Base-by-base conservation (phyloP, 345 rosid genomes). In the Hibiscus trionum region DNA sequence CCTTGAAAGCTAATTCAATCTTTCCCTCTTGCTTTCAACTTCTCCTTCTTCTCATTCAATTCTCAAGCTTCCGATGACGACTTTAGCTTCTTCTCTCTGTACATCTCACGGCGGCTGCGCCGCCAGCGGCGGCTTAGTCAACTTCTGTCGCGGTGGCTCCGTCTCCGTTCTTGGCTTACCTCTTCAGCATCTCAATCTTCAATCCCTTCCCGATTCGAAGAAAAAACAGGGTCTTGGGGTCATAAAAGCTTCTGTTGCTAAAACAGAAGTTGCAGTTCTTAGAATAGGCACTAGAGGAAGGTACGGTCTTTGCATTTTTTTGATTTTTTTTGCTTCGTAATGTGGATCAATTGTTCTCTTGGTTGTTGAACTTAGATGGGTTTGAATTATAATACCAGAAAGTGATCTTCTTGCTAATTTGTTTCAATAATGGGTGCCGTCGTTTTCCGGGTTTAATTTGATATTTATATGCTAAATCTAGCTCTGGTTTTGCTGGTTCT, bases 251-350 rank as follows among this genome's bases (percentile, higher is more conserved):
- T 91, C 93, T 62, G 87, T 85, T 50, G 83, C 91, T 72, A 84
- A 90, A 71, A 82, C 91, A 21, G 88, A 88, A 76, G 87, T 89
- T 42, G 84, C 92, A 37, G 80, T 88, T 37, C 76, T 94, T 61
- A 82, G 92, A 85, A 94, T 94, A 70, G 98, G 98, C 39, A 94
- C 98, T 11, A 79, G 98, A 74, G 98, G 98, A 84, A 94, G 98
- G 98, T 94, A 64, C 65, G 19, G 37, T 5, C 37, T 5, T 35
- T 35, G 5, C 7, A 7, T 5, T 35, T 35, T 35, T 2, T 35
- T 35, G n/a, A n/a, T n/a, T n/a, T 35, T 35, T 5, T 35, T 42
- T 73, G 39, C 57, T 26, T 16, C 7, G 59, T 74, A 63, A 46
- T 69, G 39, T 69, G 70, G 57, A 72, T 55, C 60, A 17, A 55